These are phyloP conservation scores for Cladorrhinum sp. DNA, from an alignment of 2,329 filamentous ascomycete genomes.

Conservation along the genomic window DNA sequence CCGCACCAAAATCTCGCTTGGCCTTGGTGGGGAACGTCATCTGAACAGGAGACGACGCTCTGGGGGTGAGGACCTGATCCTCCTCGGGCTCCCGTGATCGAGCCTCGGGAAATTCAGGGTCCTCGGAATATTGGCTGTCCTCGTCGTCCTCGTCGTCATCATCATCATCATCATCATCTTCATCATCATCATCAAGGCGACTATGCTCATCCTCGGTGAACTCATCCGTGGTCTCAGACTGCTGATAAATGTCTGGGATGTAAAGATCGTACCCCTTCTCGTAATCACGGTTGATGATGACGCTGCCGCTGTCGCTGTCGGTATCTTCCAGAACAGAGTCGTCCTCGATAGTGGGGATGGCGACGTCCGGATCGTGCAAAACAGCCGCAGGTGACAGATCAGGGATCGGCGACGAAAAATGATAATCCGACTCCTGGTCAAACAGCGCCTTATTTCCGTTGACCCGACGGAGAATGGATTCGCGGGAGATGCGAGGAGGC, in stretches of 20 bases:
- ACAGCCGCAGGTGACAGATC: conserved; percentile 56
- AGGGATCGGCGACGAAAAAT: conserved; percentile 60
- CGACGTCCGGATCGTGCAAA: conserved; percentile 79
- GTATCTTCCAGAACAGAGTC: conserved; percentile 50
- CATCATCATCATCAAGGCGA: conserved; percentile 37
- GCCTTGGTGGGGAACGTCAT: background rate
- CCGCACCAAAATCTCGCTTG: conserved; percentile 35
- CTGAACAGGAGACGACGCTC: background rate
- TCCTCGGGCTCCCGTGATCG: conserved; percentile 33
- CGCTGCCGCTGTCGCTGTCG: conserved; percentile 50
- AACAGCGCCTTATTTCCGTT: conserved; percentile 57
- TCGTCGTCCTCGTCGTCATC: conserved; percentile 44
- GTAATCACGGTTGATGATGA: conserved; percentile 64
- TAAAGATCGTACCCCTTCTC: conserved; percentile 64
- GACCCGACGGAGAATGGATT: conserved; percentile 87
- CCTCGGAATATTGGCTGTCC: conserved; percentile 55
- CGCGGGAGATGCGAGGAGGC: conserved; percentile 80
- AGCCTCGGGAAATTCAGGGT: conserved; percentile 31
- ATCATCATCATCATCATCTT: conserved; percentile 39
- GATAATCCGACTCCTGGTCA: conserved; percentile 59
- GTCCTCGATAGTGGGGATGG: conserved; percentile 82
- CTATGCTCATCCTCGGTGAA: conserved; percentile 30
- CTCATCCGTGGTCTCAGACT: conserved; percentile 38
- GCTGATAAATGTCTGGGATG: conserved; percentile 64
- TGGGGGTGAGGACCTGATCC: conserved; percentile 51